Conservation (phyloP, 2,329 filamentous ascomycete species). For the Karstenula rhodostoma region DNA sequence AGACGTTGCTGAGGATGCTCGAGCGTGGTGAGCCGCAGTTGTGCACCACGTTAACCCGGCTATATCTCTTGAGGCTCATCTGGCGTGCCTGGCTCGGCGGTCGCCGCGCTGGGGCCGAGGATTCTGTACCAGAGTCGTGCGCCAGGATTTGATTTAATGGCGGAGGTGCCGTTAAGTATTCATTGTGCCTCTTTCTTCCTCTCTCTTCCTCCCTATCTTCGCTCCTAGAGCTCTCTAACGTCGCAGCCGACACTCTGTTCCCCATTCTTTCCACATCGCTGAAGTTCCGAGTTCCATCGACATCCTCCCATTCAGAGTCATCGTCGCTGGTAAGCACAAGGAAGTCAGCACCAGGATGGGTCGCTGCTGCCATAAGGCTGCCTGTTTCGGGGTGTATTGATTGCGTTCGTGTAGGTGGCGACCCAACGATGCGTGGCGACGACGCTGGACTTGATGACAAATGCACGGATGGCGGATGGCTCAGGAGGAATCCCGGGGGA, state of each 20-base stretch:
- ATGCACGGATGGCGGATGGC: slow-evolving; percentile 32
- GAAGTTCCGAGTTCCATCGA: slow-evolving; percentile 21
- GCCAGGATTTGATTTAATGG: slow-evolving; percentile 21
- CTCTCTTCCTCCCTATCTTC: slow-evolving; percentile 20
- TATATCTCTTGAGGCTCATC: slow-evolving; percentile 34
- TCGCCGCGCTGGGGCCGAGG: slow-evolving; percentile 7
- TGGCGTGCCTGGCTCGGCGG: slow-evolving; percentile 28
- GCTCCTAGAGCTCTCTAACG: neutral
- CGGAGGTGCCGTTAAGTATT: slow-evolving; percentile 24
- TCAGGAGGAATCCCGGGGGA: slow-evolving; percentile 31
- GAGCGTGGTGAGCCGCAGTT: slow-evolving; percentile 29
- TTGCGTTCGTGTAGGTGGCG: slow-evolving; percentile 26
- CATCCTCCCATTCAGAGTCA: slow-evolving; percentile 35
- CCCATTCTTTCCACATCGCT: slow-evolving; percentile 14
- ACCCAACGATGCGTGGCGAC: slow-evolving; percentile 37
- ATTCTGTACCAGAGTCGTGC: slow-evolving; percentile 18
- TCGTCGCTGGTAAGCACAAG: slow-evolving; percentile 38
- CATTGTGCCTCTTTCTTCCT: slow-evolving; percentile 18
- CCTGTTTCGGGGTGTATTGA: slow-evolving; percentile 36
- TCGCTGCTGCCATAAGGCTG: slow-evolving; percentile 31
- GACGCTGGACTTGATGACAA: slow-evolving; percentile 41
- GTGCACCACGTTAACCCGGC: slow-evolving; percentile 34
- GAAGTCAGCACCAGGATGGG: slow-evolving; percentile 35
- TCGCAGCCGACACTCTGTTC: neutral
- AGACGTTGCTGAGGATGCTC: slow-evolving; percentile 23